These are phyloP conservation scores for Russula sp. DNA, from an alignment of 768 basidiomycete species.

Conservation along the genomic window DNA sequence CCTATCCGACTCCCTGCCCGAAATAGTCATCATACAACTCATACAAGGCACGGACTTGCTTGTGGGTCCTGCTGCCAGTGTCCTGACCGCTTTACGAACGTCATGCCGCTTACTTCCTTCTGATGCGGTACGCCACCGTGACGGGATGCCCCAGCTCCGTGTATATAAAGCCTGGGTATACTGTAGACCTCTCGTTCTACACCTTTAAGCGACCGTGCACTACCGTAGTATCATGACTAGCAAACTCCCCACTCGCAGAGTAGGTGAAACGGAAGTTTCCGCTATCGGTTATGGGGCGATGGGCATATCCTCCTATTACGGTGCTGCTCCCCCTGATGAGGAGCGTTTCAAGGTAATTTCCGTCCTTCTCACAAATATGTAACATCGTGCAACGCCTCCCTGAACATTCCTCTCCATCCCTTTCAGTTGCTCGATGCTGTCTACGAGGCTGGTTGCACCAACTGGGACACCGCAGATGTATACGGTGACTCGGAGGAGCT, in stretches of 20 bases:
- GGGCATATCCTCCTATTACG: slow-evolving; percentile 49
- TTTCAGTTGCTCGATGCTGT: slow-evolving; percentile 37
- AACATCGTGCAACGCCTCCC: background rate
- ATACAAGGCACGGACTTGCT: background rate
- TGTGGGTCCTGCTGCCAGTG: background rate
- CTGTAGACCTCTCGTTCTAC: background rate
- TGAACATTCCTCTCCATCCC: background rate
- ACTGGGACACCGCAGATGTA: slow-evolving; percentile 44
- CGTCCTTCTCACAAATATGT: background rate
- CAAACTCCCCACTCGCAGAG: slow-evolving; percentile 37
- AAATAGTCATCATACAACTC: too few species aligned
- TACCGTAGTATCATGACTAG: background rate
- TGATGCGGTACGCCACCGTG: too few species aligned
- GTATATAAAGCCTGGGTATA: background rate
- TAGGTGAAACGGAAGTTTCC: slow-evolving; percentile 42
- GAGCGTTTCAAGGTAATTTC: slow-evolving; percentile 44
- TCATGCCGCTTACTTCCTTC: too few species aligned
- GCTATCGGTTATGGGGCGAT: slow-evolving; percentile 58
- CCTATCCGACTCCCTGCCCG: too few species aligned
- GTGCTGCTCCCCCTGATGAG: slow-evolving; percentile 44
- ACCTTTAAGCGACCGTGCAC: background rate
- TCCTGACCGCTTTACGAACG: too few species aligned
- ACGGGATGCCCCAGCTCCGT: too few species aligned
- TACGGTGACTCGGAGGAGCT: slow-evolving; percentile 41
- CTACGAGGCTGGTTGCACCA: slow-evolving; percentile 37